Conservation (phyloP, 2,329 filamentous ascomycete genomes). For the Decorospora gaudefroyi region DNA sequence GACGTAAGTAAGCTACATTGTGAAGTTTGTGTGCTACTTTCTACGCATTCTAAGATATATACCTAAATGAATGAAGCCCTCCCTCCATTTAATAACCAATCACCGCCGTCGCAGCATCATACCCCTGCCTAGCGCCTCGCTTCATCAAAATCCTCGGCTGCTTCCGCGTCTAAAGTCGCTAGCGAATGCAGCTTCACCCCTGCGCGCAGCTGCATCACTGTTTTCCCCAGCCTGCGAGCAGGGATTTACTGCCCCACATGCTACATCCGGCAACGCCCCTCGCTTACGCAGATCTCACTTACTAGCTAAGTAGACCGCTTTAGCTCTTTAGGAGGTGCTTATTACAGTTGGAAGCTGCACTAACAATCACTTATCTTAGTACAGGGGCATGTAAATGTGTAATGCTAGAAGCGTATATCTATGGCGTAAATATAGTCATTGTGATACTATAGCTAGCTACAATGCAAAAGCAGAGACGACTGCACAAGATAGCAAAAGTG, state of each 20-base stretch:
- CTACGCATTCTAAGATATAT: constrained; percentile 9
- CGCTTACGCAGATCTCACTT: neutral
- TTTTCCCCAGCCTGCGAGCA: neutral
- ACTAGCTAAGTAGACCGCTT: neutral
- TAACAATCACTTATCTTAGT: neutral
- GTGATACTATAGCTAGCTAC: neutral
- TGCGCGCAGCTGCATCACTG: neutral
- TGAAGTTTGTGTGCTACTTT: constrained; percentile 13
- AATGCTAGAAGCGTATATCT: neutral
- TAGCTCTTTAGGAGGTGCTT: neutral
- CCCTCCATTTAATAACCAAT: too few species aligned
- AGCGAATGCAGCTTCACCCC: neutral
- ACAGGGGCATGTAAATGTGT: neutral
- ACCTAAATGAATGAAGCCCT: too few species aligned
- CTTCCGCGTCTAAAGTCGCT: neutral
- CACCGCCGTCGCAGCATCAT: too few species aligned
- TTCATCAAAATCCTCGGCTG: too few species aligned
- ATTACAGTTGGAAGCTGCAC: neutral
- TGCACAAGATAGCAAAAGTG: neutral
- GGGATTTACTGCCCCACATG: neutral
- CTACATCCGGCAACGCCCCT: neutral
- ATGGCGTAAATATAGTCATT: neutral
- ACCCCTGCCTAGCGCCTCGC: too few species aligned
- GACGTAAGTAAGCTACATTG: constrained; percentile 13
- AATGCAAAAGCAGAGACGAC: neutral